These are phyloP conservation scores for Sporothrix phasma DNA, from an alignment of 2,329 filamentous ascomycete species.

Conservation along the genomic window DNA sequence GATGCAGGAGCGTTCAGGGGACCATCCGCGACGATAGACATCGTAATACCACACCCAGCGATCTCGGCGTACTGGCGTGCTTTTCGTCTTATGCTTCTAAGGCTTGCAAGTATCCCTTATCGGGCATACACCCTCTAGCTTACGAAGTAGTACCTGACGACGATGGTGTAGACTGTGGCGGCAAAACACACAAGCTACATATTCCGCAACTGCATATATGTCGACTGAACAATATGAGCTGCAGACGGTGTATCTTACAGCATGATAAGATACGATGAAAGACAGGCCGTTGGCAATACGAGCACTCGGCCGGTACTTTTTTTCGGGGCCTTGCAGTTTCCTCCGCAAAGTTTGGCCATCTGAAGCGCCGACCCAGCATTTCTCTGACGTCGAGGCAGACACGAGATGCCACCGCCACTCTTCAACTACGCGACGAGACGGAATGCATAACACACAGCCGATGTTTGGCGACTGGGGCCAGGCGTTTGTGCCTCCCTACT, in stretches of 20 bases:
- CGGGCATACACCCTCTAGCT: too few relatives aligned
- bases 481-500: background rate
- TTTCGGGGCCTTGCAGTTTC: background rate
- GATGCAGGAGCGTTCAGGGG: background rate
- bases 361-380: background rate
- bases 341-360: background rate
- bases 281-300: too few relatives aligned
- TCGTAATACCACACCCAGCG: background rate
- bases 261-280: too few relatives aligned
- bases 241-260: too few relatives aligned
- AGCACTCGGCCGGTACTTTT: too few relatives aligned
- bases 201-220: background rate
- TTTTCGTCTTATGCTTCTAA: too few relatives aligned
- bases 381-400: background rate
- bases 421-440: background rate
- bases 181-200: background rate
- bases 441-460: background rate
- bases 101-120: background rate
- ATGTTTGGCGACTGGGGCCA: background rate
- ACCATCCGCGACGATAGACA: background rate
- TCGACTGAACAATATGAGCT: too few relatives aligned
- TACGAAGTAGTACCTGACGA: too few relatives aligned
- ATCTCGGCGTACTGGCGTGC: background rate
- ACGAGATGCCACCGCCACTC: too few relatives aligned
- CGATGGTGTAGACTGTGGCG: background rate